Base-by-base conservation (phyloP, 352 stramenopile genomes). In the Globisporangium polare region DNA sequence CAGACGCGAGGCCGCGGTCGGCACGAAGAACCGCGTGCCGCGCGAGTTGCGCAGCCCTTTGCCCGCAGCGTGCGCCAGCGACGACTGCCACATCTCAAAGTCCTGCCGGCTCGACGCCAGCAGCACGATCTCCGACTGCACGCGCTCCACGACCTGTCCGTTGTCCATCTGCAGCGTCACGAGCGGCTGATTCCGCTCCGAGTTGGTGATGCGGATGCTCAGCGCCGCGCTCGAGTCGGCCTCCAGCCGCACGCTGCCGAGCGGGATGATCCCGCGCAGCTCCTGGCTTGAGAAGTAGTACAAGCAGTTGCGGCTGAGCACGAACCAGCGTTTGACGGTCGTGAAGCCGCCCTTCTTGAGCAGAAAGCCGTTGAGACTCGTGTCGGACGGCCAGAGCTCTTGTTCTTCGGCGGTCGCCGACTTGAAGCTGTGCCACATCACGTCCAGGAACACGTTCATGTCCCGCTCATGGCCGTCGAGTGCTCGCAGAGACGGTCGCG, bases 31-130 rank as follows among this genome's bases (percentile, higher is more conserved):
- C 39, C 87, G 85, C 37, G 80, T 95, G 47, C 85, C 85, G 33
- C 83, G 77, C 39, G 87, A 94, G 62, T 94, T 74, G 4, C 85
- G 85, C 66, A 94, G 77, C 2, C 84, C 85, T 53, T 90, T 88
- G 5, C 87, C 87, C 6, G 84, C 83, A 0, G 85, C 87, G 46
- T 95, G 84, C 4, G 86, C 83, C 9, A 95, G 58, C 37, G 87
- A 94, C 59, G 85, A 93, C 69, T 93, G 80, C 87, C 87, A 95
- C 83, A 95, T 94, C 64, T 95, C 82, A 53, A 95, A 88, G 58
- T 95, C 87, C 43, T 93, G 80, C 0, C 72, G 68, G 1, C 69
- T 86, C 0, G 77, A 60, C 13, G 85, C 81, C 22, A 92, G 64
- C 17, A 96, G 66, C 58, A 92, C 80, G 55, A 96, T 78, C 72